Percentiles rank a stretch among this genome's conserved stretches.
These are phyloP conservation scores for Ophiobolus disseminans DNA, from an alignment of 2,329 filamentous ascomycete genomes.

Conservation along the genomic window DNA sequence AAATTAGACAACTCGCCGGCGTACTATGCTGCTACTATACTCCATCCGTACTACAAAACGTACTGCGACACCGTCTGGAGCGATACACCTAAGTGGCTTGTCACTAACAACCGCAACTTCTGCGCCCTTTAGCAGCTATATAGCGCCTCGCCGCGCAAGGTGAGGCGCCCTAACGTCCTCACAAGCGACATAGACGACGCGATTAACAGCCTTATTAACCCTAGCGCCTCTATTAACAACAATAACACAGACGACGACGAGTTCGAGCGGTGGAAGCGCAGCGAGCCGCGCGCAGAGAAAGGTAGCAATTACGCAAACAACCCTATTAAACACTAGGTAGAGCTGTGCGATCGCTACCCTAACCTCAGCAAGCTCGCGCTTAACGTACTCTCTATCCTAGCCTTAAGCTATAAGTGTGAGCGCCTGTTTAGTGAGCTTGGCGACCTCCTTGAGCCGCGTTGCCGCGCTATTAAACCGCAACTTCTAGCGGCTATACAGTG, in stretches of 20 bases:
- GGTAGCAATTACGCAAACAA: slow-evolving; percentile 4
- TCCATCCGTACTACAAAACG: slow-evolving; percentile 8
- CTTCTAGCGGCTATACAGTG: slow-evolving; percentile 6
- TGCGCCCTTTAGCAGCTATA: slow-evolving; percentile 3
- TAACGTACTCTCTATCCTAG: background rate
- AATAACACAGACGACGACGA: background rate
- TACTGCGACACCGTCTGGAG: slow-evolving; percentile 6
- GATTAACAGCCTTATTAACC: slow-evolving; percentile 7
- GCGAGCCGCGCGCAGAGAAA: slow-evolving; percentile 3
- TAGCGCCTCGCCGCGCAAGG: background rate
- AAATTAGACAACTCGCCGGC: slow-evolving; percentile 7
- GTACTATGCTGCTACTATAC: slow-evolving; percentile 6
- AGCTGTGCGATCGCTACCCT: slow-evolving; percentile 5
- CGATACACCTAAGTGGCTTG: slow-evolving; percentile 9
- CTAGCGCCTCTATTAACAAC: background rate
- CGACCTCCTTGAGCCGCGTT: background rate
- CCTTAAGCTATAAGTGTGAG: background rate
- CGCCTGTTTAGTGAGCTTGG: background rate
- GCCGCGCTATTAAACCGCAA: background rate
- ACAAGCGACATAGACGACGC: slow-evolving; percentile 8
- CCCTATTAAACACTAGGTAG: slow-evolving; percentile 7
- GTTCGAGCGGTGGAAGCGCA: slow-evolving; percentile 5
- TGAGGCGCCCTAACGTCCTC: background rate
- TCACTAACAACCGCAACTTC: slow-evolving; percentile 1
- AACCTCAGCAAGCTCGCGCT: background rate